A percentile compares a stretch with the other conserved stretches of the same genome.
phyloP scores from a whole-genome alignment of 345 rosid genomes.

The Acer saccharum region DNA sequence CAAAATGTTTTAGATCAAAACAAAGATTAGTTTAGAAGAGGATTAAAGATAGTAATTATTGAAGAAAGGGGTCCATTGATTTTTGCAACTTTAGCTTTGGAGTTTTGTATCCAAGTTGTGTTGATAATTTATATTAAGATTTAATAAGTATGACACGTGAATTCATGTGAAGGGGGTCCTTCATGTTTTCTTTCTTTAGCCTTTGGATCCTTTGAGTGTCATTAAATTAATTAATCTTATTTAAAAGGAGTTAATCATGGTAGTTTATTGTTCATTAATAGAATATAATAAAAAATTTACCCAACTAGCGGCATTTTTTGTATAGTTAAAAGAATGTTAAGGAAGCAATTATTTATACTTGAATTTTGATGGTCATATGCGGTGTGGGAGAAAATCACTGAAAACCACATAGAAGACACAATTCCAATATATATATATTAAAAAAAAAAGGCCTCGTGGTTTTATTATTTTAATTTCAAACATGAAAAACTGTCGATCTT shows the following conservation, averaged over 20 bases:
- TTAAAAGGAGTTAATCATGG: neutral
- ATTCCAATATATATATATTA: neutral
- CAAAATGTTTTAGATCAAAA: no score
- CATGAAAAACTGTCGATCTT: neutral
- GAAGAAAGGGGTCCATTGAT: slow-evolving; percentile 31
- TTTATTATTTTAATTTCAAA: neutral
- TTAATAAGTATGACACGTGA: slow-evolving; percentile 48
- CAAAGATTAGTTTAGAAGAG: no score
- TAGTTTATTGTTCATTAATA: no score
- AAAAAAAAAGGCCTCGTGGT: neutral
- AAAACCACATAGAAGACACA: neutral
- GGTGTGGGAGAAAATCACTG: neutral
- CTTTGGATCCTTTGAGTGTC: slow-evolving; percentile 22
- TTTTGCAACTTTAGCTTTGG: slow-evolving; percentile 31
- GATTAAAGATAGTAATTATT: slow-evolving; percentile 23
- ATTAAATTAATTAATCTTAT: slow-evolving; percentile 5
- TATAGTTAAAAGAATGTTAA: neutral
- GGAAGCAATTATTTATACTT: neutral
- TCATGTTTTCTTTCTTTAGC: slow-evolving; percentile 26
- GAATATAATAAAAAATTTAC: neutral
- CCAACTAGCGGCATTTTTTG: neutral
- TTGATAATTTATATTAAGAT: slow-evolving; percentile 27
- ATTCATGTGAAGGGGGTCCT: slow-evolving; percentile 60
- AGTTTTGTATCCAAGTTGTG: slow-evolving; percentile 25
- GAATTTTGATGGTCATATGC: neutral